Evolutionary conservation across 768 basidiomycete genomes (phyloP).

Genomic region (Rhizopogon sp.): DNA sequence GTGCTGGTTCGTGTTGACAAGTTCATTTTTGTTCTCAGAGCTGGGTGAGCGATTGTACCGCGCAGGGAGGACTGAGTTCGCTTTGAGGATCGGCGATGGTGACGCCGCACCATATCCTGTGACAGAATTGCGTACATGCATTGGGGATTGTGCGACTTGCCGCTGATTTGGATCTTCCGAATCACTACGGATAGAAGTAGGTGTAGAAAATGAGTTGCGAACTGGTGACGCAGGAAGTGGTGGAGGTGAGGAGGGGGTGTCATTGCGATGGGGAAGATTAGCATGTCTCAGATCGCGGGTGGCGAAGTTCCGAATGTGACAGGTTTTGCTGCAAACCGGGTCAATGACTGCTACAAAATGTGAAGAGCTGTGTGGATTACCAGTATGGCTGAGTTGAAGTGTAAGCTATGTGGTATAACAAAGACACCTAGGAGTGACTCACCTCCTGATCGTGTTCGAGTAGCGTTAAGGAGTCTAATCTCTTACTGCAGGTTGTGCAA

Average conservation of each 20-base stretch:
- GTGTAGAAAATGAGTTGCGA: slow-evolving; percentile 16
- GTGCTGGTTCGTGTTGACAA: neutral
- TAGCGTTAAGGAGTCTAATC: slow-evolving; percentile 71
- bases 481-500: slow-evolving; percentile 71
- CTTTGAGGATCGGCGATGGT: slow-evolving; percentile 31
- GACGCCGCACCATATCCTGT: slow-evolving; percentile 9
- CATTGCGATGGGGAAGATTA: slow-evolving; percentile 53
- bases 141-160: slow-evolving; percentile 21
- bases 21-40: slow-evolving; percentile 18
- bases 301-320: slow-evolving; percentile 77
- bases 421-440: slow-evolving; percentile 17
- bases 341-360: neutral
- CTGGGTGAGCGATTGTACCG: slow-evolving; percentile 21
- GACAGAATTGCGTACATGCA: slow-evolving; percentile 23
- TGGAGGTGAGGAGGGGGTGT: slow-evolving; percentile 26
- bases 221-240: slow-evolving; percentile 28
- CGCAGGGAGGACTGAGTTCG: slow-evolving; percentile 38
- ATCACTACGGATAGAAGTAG: slow-evolving; percentile 23
- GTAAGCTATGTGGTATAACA: slow-evolving; percentile 1
- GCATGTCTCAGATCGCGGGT: slow-evolving; percentile 69
- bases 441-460: slow-evolving; percentile 85
- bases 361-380: slow-evolving; percentile 19
- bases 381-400: slow-evolving; percentile 35
- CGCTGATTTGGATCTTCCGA: slow-evolving; percentile 23
- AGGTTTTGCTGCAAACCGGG: slow-evolving; percentile 59